Base-by-base conservation (phyloP, 352 stramenopile species). In the Phytophthora idaei region DNA sequence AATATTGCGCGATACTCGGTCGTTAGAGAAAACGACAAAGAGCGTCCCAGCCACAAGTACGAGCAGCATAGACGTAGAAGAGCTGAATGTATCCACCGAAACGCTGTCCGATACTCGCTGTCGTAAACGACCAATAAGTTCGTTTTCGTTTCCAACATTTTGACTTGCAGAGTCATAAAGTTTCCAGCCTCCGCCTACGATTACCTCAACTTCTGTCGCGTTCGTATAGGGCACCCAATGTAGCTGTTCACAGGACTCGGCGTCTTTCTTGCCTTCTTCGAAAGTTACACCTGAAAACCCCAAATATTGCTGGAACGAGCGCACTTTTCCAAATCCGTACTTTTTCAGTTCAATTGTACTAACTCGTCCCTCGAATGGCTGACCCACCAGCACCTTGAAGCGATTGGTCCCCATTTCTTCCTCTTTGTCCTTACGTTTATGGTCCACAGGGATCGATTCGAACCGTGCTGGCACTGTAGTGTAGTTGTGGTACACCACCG, bases 401-500 rank as follows among this genome's bases (percentile, higher is more conserved):
- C 81, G 78, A 64, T 88, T 90, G 10, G 78, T 53, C 8, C 69
- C 74, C 66, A 83, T 83, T 44, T 88, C 77, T 39, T 69, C 70
- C 59, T 90, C 81, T 27, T 74, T 49, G n/a, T 69, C 59, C 51
- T 82, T 83, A 44, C 71, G 41, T n/a, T 63, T 60, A 31, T 67
- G 57, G 17, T 87, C 78, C 15, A 87, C 67, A 48, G 71, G 67
- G 9, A 87, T 67, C 27, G 79, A 57, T 55, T 87, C 76, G 48
- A 86, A 88, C 12, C 77, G 66, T 3, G 78, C 78, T 4, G 81
- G 79, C 21, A 89, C 81, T 50, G 75, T 74, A n/a, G 79, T 85
- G 72, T 90, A 90, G 57, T 90, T 89, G 56, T 90, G 81, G 64
- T 89, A 90, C 3, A 90, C 67, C 46, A 88, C 80, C 10, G 77